Conservation (phyloP, 768 basidiomycete genomes). For the Leccinum olivaceopallidum region DNA sequence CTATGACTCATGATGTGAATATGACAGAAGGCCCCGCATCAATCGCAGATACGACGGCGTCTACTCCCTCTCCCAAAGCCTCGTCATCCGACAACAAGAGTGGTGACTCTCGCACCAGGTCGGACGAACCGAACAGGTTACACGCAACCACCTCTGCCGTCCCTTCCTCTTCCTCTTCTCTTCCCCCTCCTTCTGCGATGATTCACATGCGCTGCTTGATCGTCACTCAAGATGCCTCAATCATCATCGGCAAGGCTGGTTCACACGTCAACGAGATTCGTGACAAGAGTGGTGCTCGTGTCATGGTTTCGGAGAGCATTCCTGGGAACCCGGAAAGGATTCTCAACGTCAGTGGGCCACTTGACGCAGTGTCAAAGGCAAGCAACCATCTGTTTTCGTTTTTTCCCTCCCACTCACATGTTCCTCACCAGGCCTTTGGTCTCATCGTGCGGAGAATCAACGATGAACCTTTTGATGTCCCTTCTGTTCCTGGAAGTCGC, state of each 20-base stretch:
- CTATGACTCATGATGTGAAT: conserved; percentile 55
- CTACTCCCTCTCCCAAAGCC: conserved; percentile 56
- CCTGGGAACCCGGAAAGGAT: conserved; percentile 99
- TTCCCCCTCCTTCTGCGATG: conserved; percentile 67
- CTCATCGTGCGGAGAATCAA: conserved; percentile 98
- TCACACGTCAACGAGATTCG: conserved; percentile 98
- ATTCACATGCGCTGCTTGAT: conserved; percentile 99
- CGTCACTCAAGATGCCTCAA: conserved; percentile 98
- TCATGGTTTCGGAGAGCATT: conserved; percentile 98
- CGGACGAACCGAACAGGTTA: conserved; percentile 39
- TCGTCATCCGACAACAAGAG: conserved; percentile 44
- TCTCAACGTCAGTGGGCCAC: conserved; percentile 91
- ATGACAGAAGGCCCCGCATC: conserved; percentile 53
- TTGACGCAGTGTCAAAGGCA: conserved; percentile 99
- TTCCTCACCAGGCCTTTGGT: conserved; percentile 79
- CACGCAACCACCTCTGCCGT: conserved; percentile 48
- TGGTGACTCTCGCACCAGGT: conserved; percentile 38
- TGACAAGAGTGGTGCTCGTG: conserved; percentile 94
- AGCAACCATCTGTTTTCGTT: conserved; percentile 21
- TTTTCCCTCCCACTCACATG: neutral
- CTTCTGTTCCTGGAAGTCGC: conserved; percentile 95
- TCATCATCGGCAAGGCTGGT: conserved; percentile 97
- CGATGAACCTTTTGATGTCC: conserved; percentile 97
- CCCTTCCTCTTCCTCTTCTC: conserved; percentile 48
- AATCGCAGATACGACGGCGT: conserved; percentile 48